phyloP scores from a whole-genome alignment of 331 rosid species.

The Ulmus americana region DNA sequence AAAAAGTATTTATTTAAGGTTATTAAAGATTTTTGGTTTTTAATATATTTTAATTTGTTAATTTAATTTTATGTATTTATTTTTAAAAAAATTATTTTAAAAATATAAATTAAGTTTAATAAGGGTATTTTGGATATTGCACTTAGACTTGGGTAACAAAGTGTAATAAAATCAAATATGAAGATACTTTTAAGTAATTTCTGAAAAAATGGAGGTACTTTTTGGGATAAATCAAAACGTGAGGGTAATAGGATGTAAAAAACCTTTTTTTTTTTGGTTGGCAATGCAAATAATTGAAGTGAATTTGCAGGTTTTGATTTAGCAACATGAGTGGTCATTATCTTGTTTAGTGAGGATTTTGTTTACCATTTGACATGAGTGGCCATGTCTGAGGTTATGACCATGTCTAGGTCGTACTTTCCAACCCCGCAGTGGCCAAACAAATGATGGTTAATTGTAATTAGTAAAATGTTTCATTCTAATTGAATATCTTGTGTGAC shows the following conservation, averaged over 20 bases:
- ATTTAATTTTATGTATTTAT: background rate
- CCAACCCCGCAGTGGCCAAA: background rate
- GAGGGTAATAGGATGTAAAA: too few species aligned
- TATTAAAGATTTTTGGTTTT: too few species aligned
- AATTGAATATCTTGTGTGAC: background rate
- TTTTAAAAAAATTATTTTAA: too few species aligned
- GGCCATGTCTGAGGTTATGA: background rate
- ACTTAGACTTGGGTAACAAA: too few species aligned
- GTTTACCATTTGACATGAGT: background rate
- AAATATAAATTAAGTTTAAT: too few species aligned
- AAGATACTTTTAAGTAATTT: too few species aligned
- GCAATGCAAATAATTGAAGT: background rate
- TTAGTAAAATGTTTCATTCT: too few species aligned
- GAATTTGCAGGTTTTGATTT: background rate
- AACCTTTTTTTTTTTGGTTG: background rate
- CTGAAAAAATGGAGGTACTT: too few species aligned
- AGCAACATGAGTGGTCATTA: background rate
- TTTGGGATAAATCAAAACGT: too few species aligned
- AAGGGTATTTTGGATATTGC: too few species aligned
- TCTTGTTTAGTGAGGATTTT: background rate
- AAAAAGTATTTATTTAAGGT: too few species aligned
- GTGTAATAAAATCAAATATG: too few species aligned
- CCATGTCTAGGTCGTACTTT: background rate
- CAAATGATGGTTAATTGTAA: background rate
- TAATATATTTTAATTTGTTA: background rate